phyloP scores from a whole-genome alignment of 2,329 filamentous ascomycete species.

The Venturia aucupariae region DNA sequence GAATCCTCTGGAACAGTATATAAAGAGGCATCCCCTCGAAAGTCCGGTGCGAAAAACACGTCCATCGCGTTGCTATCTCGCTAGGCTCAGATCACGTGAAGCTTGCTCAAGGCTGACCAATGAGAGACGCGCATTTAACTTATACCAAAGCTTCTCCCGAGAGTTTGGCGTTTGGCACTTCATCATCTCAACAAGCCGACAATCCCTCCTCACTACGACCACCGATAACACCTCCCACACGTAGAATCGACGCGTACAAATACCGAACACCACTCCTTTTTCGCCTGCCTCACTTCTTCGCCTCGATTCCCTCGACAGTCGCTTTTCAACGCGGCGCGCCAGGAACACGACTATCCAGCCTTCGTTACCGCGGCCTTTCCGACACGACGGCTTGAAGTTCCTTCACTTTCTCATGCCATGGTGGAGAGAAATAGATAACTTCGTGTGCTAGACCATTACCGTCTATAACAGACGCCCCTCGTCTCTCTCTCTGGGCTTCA shows the following conservation, averaged over 20 bases:
- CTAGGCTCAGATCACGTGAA: neutral
- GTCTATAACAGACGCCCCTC: neutral
- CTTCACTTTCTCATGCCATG: neutral
- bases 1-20: neutral
- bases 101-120: neutral
- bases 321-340: neutral
- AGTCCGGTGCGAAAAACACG: neutral
- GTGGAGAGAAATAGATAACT: neutral
- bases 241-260: neutral
- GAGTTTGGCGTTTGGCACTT: neutral
- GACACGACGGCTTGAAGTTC: neutral
- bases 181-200: neutral
- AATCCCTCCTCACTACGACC: neutral
- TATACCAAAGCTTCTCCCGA: neutral
- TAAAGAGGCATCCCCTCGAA: neutral
- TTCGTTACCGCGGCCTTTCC: neutral
- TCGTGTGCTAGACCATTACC: neutral
- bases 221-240: neutral
- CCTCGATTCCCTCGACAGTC: neutral
- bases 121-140: neutral
- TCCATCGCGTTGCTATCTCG: neutral
- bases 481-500: neutral
- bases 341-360: neutral
- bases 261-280: neutral
- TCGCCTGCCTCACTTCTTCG: neutral